These are phyloP conservation scores for Claviceps paspali DNA, from an alignment of 2,329 filamentous ascomycete genomes.

Conservation along the genomic window DNA sequence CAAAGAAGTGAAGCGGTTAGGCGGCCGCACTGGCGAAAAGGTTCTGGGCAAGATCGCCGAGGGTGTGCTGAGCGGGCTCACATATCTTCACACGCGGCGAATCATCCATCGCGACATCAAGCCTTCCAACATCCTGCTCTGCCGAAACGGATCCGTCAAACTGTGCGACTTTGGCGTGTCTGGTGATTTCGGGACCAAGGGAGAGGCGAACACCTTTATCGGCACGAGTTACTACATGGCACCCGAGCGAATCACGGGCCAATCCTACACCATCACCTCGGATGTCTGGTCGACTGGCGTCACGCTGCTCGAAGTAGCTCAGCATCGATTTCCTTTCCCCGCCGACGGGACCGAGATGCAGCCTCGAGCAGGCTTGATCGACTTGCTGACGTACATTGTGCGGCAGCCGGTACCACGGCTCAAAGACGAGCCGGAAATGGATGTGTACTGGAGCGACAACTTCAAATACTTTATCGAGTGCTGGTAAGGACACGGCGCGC, in stretches of 20 bases:
- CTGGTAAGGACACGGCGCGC: slow-evolving; percentile 52
- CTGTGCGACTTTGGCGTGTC: slow-evolving; percentile 97
- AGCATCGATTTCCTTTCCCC: slow-evolving; percentile 95
- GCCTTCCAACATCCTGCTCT: slow-evolving; percentile 90
- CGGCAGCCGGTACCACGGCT: slow-evolving; percentile 87
- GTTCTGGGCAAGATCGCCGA: slow-evolving; percentile 94
- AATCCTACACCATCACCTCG: slow-evolving; percentile 95
- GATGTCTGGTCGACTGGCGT: slow-evolving; percentile 98
- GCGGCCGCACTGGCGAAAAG: slow-evolving; percentile 89
- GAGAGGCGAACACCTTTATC: slow-evolving; percentile 97
- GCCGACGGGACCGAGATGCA: slow-evolving; percentile 94
- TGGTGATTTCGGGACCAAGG: slow-evolving; percentile 95
- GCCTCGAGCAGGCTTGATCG: slow-evolving; percentile 80
- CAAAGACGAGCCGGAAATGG: slow-evolving; percentile 82
- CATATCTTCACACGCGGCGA: slow-evolving; percentile 86
- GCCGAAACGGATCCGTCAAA: slow-evolving; percentile 85
- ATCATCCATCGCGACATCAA: slow-evolving; percentile 99
- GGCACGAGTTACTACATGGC: slow-evolving; percentile 99
- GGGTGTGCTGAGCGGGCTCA: slow-evolving; percentile 82
- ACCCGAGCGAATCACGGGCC: slow-evolving; percentile 90
- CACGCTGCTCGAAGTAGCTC: slow-evolving; percentile 94
- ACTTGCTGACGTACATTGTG: slow-evolving; percentile 93
- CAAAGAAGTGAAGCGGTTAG: slow-evolving; percentile 89
- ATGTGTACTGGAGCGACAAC: slow-evolving; percentile 87
- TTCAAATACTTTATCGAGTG: slow-evolving; percentile 99